These are phyloP conservation scores for Thyridium curvatum DNA, from an alignment of 2,329 filamentous ascomycete species.

Conservation along the genomic window DNA sequence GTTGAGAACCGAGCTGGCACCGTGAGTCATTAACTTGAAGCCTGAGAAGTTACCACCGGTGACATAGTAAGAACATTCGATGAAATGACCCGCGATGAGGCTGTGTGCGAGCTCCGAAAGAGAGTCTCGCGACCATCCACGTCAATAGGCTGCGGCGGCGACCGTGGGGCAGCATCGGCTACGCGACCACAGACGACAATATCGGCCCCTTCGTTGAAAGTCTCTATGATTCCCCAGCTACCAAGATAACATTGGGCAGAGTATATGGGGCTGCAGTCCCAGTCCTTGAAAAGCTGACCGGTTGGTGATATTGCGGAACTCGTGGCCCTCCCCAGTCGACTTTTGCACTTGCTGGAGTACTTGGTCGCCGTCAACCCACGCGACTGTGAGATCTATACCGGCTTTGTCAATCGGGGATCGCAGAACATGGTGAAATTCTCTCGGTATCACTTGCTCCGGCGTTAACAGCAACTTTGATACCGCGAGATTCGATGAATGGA, in stretches of 20 bases:
- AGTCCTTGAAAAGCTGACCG: not conserved
- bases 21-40: conserved; percentile 19
- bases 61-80: conserved; percentile 24
- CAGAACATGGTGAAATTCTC: conserved; percentile 8
- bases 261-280: conserved; percentile 10
- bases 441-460: conserved; percentile 23
- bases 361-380: conserved; percentile 24
- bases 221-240: conserved; percentile 26
- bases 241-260: conserved; percentile 31
- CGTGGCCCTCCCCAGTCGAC: conserved; percentile 7
- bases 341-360: conserved; percentile 12
- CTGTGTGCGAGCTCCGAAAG: conserved; percentile 9
- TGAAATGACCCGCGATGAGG: conserved; percentile 10
- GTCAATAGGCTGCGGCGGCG: conserved; percentile 10
- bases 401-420: conserved; percentile 10
- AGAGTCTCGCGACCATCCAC: conserved; percentile 4
- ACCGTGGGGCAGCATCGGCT: conserved; percentile 12
- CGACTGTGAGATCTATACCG: conserved; percentile 20
- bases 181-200: conserved; percentile 14
- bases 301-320: conserved; percentile 8
- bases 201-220: conserved; percentile 8
- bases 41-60: conserved; percentile 39
- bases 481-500: conserved; percentile 13
- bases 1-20: conserved; percentile 29
- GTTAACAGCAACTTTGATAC: conserved; percentile 23